Base-by-base conservation (phyloP, 2,329 filamentous ascomycete genomes). In the Ramularia collo-cygni region DNA sequence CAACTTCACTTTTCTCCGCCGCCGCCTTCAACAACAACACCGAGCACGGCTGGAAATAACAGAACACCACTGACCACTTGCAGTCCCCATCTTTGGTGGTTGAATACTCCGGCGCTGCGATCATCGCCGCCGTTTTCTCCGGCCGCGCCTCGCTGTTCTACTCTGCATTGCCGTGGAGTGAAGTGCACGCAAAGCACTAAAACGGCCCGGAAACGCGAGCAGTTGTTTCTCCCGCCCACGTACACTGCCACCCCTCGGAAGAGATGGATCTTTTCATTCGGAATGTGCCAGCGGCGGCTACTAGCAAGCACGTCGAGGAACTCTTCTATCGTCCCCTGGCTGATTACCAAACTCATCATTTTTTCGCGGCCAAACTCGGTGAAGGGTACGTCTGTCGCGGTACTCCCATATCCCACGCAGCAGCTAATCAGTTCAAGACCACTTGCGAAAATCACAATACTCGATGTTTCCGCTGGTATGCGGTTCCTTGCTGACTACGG, bases 231-330 rank as follows among this genome's bases (percentile, higher is more conserved):
- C n/a, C n/a, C n/a, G n/a, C n/a, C n/a, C n/a, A n/a, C n/a, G n/a
- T n/a, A n/a, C n/a, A n/a, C n/a, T n/a, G n/a, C n/a, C n/a, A n/a
- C n/a, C n/a, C n/a, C n/a, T n/a, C n/a, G n/a, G n/a, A n/a, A n/a
- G n/a, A n/a, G n/a, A 72, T 75, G 71, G 70, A 75, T 40, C 60
- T 74, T 24, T 65, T 69, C 49, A 54, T 72, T 8, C 53, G 55
- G 9, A 64, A 65, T 35, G 50, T 75, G 1, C 68, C 69, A 1
- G 24, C 49, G 2, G 54, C 66, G 14, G 53, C 63, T 18, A 72
- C 66, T 8, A 57, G 65, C 12, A 60, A 66, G 18, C 59, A 67
- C 28, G 46, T 76, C 8, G 54, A 58, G 12, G 48, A 60, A 0
- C 66, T 63, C 33, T 61, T 76, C 10, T 53, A 57, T 13, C 55